Evolutionary conservation across 2,329 filamentous ascomycete genomes (phyloP).

Genomic region (Aspergillus sp.): DNA sequence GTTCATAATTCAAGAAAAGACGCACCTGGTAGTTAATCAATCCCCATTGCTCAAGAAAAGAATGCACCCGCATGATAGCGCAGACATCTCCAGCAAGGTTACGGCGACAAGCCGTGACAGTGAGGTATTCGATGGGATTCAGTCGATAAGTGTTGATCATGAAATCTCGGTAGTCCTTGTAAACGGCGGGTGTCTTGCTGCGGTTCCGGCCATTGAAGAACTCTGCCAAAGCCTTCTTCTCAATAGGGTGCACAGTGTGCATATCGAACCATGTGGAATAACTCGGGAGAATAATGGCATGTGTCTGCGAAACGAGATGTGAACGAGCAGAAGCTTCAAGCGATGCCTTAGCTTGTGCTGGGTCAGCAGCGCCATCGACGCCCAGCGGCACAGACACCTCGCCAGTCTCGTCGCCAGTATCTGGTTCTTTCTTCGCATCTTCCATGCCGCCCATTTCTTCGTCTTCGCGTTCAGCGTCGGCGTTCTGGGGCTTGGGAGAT

Average conservation of each 20-base stretch:
- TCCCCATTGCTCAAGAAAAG: slow-evolving; percentile 97
- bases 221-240: slow-evolving; percentile 90
- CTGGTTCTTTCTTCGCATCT: slow-evolving; percentile 41
- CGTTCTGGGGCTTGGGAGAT: slow-evolving; percentile 55
- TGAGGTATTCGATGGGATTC: slow-evolving; percentile 92
- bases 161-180: slow-evolving; percentile 98
- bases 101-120: slow-evolving; percentile 88
- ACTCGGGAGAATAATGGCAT: slow-evolving; percentile 91
- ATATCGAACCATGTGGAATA: slow-evolving; percentile 99
- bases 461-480: slow-evolving; percentile 54
- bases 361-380: slow-evolving; percentile 47
- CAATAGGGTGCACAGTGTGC: slow-evolving; percentile 81
- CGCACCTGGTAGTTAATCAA: slow-evolving; percentile 96
- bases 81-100: slow-evolving; percentile 97
- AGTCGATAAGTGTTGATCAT: slow-evolving; percentile 99
- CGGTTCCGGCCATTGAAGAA: slow-evolving; percentile 98
- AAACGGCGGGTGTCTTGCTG: slow-evolving; percentile 94
- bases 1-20: background rate
- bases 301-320: slow-evolving; percentile 86
- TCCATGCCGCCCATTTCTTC: slow-evolving; percentile 71
- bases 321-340: slow-evolving; percentile 82
- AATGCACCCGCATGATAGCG: slow-evolving; percentile 97
- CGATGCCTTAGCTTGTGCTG: slow-evolving; percentile 67
- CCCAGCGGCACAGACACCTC: slow-evolving; percentile 37
- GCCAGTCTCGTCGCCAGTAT: slow-evolving; percentile 37